Conservation (phyloP, 2,329 filamentous ascomycete genomes). For the Neonectria hederae region DNA sequence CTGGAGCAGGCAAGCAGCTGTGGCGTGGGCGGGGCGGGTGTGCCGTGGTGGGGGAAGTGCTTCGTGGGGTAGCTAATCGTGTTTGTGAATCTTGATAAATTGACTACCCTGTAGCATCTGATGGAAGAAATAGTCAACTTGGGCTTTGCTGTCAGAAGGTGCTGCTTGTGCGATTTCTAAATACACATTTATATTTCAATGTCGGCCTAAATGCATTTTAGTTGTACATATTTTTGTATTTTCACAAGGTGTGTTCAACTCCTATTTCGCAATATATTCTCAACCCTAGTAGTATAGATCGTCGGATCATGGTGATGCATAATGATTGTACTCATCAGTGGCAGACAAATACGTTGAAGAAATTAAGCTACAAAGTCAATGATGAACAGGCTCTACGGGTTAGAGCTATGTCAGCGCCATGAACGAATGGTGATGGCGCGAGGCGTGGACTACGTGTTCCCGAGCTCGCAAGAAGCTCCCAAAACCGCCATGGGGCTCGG, state of each 20-base stretch:
- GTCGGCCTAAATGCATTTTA: neutral
- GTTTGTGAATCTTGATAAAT: neutral
- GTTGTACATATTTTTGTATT: too few relatives aligned
- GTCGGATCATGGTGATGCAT: too few relatives aligned
- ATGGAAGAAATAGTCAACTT: neutral
- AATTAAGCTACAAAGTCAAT: neutral
- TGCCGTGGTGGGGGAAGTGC: conserved; percentile 1
- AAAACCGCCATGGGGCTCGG: neutral
- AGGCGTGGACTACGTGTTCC: neutral
- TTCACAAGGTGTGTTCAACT: too few relatives aligned
- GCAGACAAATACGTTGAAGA: neutral
- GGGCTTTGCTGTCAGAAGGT: neutral
- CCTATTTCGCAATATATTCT: neutral
- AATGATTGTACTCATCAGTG: neutral
- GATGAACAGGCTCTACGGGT: neutral
- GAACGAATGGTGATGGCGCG: neutral
- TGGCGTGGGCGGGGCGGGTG: conserved; percentile 36
- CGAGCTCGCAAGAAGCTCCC: neutral
- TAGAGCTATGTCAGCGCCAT: neutral
- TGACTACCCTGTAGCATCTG: conserved; percentile 14
- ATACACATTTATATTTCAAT: neutral
- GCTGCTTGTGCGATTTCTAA: neutral
- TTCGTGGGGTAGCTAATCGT: conserved; percentile 16
- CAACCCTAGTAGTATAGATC: neutral
- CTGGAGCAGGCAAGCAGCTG: conserved; percentile 38